Evolutionary conservation across 169 alveolate species (phyloP), one percentile per base, ranked within the genome.

Genomic region (Perkinsus olseni): DNA sequence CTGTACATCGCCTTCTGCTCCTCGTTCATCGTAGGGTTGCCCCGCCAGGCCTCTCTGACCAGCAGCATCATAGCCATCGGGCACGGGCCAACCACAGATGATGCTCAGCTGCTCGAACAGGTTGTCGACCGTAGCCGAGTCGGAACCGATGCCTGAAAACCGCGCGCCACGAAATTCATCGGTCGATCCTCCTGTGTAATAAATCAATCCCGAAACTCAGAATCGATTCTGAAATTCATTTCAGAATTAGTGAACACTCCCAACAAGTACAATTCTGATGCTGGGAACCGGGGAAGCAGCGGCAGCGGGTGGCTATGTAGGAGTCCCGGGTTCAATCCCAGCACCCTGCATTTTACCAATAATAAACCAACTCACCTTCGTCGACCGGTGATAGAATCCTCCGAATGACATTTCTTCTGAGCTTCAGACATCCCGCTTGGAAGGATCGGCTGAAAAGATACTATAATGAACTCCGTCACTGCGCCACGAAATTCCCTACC

Each of bases 21-120:
- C 21, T 92, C 91, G 0, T 45, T n/a, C 93, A 91, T 38, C 28
- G 48, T 31, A 0, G 17, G 39, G 48, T 92, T 91, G 38, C 92
- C 92, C 74, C 92, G 93, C 93, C 93, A 92, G 34, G 95, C 95
- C 92, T 94, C 95, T 0, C 94, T 93, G 74, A 94, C 74, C 62
- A 94, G 91, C 95, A 94, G 93, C 94, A 94, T 62, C 39, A 94
- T 94, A 38, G 93, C 95, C 74, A 92, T 91, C 40, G 93, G 94
- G n/a, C 21, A 94, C 38, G 45, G 91, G 94, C 28, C 95, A 92
- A 51, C 93, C 92, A 37, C 93, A 82, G 34, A 74, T 11, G 39
- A 0, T 38, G 37, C 4, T 20, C 40, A 74, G 39, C n/a, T 36
- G 74, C 38, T 92, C 94, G n/a, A 74, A 74, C 34, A 94, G 94